Conservation (phyloP, 768 basidiomycete genomes). For the Tylopilus subfusipes region DNA sequence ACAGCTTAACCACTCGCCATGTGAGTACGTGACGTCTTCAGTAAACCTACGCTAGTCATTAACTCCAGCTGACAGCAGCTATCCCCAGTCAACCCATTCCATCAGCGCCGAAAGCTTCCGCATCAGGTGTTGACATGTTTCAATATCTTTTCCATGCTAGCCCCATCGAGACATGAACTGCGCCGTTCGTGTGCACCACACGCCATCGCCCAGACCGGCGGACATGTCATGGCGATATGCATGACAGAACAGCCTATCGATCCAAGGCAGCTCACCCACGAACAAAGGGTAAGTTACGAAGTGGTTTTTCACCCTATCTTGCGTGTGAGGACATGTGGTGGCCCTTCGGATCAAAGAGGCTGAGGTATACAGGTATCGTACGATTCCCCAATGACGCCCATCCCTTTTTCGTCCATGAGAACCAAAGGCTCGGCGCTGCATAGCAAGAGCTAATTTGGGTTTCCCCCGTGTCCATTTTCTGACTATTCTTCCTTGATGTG, state of each 20-base stretch:
- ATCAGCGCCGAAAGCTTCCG: neutral
- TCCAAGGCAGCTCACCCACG: neutral
- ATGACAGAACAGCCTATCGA: neutral
- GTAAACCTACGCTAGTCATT: neutral
- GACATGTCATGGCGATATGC: neutral
- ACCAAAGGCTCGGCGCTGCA: neutral
- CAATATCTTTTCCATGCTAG: neutral
- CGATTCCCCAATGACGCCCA: neutral
- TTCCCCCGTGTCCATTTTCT: neutral
- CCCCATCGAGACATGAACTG: neutral
- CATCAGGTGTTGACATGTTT: neutral
- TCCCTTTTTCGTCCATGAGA: slow-evolving; percentile 1
- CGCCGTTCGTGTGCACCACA: neutral
- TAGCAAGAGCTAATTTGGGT: slow-evolving; percentile 1
- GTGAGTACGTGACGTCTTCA: neutral
- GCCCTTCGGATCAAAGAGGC: neutral
- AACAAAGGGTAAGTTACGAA: neutral
- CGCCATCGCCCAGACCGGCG: neutral
- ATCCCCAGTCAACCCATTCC: neutral
- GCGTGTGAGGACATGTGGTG: neutral
- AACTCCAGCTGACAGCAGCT: neutral
- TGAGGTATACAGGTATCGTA: neutral
- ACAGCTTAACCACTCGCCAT: neutral
- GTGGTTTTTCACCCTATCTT: neutral
- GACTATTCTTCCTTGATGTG: slow-evolving; percentile 15